Conservation (phyloP, 2,329 filamentous ascomycete species). For the Aureobasidium pullulans region DNA sequence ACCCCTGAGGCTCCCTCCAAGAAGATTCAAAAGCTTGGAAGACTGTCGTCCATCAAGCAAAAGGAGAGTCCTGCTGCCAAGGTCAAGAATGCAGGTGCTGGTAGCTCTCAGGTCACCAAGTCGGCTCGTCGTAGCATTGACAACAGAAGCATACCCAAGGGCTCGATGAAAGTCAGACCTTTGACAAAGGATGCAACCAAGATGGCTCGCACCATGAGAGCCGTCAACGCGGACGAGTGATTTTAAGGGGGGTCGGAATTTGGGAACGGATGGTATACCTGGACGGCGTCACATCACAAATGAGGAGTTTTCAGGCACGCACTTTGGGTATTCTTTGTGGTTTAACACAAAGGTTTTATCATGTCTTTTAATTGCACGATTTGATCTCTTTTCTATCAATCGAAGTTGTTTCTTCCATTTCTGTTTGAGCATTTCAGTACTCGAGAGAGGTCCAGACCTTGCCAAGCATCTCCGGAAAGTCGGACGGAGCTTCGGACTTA, state of each 20-base stretch:
- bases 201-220: constrained; percentile 12
- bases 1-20: not conserved
- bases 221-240: constrained; percentile 10
- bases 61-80: not conserved
- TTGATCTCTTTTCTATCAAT: not conserved
- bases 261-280: not conserved
- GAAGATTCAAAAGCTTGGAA: not conserved
- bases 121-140: constrained; percentile 6
- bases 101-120: not conserved
- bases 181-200: constrained; percentile 4
- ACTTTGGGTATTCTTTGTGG: not conserved
- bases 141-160: constrained; percentile 9
- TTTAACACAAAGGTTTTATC: not conserved
- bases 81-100: not conserved
- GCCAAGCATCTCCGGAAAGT: not conserved
- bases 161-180: constrained; percentile 10
- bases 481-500: constrained; percentile 3
- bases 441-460: not conserved
- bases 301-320: not conserved
- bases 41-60: not conserved
- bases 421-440: not conserved
- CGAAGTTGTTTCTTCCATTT: not conserved
- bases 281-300: not conserved
- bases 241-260: not conserved
- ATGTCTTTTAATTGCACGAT: constrained; percentile 2